Evolutionary conservation across 805 yeast genomes (phyloP), one percentile per base, ranked within the genome.

Genomic region (Nakazawaea pomicola): DNA sequence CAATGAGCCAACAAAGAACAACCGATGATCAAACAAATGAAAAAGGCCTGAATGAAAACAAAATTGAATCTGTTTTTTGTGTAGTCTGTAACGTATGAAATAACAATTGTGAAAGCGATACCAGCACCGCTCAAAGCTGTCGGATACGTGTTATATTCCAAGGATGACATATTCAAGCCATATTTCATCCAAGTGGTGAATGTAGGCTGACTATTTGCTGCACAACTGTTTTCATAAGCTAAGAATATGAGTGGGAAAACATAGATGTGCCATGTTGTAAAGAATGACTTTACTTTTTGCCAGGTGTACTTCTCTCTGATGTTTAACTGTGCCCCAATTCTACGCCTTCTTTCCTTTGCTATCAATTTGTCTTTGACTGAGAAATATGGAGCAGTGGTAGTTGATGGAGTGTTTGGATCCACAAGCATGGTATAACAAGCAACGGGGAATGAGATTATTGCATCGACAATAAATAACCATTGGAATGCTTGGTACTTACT

Each of bases 391-490:
- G 69, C 63, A 27, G 57, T 62, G 3, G 68, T 64, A 3, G 72
- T 67, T 4, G 68, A 61, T 1, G 76, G 76, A 5, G 73, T 69
- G 49, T 68, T 67, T 38, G 76, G 75, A 46, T 64, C 65, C 14
- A 57, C 64, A 34, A 64, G 46, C 59, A 69, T 50, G 2, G 74
- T 67, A 46, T 68, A 67, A 18, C 68, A 41, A 1, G 65, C 73
- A 29, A 72, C 53, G 6, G 62, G 62, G 20, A 59, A 42, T 11
- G 58, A 52, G 25, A 60, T 55, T 3, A 67, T 55, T 2, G 69
- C 74, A 48, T 71, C 76, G 32, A 71, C 51, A 4, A 71, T 62
- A 49, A 71, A 71, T 61, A 71, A 57, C 72, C 72, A 69, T 45
- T 67, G 64, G 57, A 65, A 72, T 1, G 71, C 66, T 5, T 58